Evolutionary conservation across 176 grass and related monocot genomes (phyloP).

Genomic region (Elaeis guineensis): DNA sequence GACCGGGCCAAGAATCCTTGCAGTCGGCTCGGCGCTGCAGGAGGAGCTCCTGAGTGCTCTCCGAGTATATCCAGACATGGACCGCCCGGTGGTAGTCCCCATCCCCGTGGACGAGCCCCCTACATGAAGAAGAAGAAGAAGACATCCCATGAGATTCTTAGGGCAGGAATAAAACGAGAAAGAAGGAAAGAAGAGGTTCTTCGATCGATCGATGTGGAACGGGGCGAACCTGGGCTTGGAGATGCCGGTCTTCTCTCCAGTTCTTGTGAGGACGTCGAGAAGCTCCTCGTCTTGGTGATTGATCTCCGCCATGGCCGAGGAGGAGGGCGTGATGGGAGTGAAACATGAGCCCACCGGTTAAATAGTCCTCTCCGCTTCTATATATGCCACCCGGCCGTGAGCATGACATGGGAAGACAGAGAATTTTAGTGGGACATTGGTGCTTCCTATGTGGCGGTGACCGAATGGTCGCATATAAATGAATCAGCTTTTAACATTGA

Average conservation of each 20-base stretch:
- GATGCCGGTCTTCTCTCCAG: conserved; percentile 73
- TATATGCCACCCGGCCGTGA: too few species aligned
- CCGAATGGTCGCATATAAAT: too few species aligned
- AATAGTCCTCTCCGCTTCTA: too few species aligned
- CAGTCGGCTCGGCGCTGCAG: conserved; percentile 74
- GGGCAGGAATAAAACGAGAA: not conserved
- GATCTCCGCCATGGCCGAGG: conserved; percentile 22
- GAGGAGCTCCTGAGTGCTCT: conserved; percentile 79
- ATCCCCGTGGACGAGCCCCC: conserved; percentile 65
- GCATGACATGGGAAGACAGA: too few species aligned
- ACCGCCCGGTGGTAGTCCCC: conserved; percentile 82
- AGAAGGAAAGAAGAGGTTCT: not conserved
- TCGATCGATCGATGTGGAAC: not conserved
- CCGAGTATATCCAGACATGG: conserved; percentile 84
- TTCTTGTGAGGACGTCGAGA: conserved; percentile 67
- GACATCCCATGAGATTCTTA: not conserved
- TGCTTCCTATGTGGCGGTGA: too few species aligned
- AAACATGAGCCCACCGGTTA: too few species aligned
- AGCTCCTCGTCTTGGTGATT: conserved; percentile 37
- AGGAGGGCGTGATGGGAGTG: conserved; percentile 10
- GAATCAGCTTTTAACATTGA: too few species aligned
- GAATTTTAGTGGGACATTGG: too few species aligned
- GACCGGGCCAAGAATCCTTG: conserved; percentile 91
- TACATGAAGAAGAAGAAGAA: conserved; percentile 18
- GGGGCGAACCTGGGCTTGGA: conserved; percentile 57